These are phyloP conservation scores for Silene uniflora DNA, from an alignment of 148 eudicot genomes.

Conservation along the genomic window DNA sequence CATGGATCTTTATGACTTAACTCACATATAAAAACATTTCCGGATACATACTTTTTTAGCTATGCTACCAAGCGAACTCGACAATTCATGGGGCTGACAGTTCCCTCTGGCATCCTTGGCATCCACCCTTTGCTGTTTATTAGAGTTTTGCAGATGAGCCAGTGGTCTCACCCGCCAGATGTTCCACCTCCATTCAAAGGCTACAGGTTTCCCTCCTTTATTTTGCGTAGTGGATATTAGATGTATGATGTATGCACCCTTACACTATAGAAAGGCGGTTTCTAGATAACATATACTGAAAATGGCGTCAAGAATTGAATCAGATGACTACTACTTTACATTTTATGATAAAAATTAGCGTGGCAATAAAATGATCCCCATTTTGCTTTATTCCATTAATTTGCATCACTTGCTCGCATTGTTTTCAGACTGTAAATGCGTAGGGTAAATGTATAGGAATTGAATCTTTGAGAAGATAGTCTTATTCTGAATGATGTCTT, in stretches of 20 bases:
- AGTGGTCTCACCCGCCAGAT: slow-evolving; percentile 78
- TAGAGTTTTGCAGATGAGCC: slow-evolving; percentile 88
- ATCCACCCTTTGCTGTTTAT: slow-evolving; percentile 78
- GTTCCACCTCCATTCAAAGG: slow-evolving; percentile 82
- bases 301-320: too few species aligned
- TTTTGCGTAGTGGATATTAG: too few species aligned
- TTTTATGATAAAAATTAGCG: too few species aligned
- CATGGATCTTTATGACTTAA: slow-evolving; percentile 78
- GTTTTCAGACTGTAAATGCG: neutral
- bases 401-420: neutral
- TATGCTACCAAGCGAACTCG: slow-evolving; percentile 84
- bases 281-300: too few species aligned
- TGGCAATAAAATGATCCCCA: too few species aligned
- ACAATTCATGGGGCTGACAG: slow-evolving; percentile 51
- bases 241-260: too few species aligned
- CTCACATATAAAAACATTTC: slow-evolving; percentile 61
- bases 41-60: slow-evolving; percentile 85
- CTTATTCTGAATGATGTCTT: neutral
- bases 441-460: neutral
- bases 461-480: neutral
- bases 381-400: too few species aligned
- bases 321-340: too few species aligned
- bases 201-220: slow-evolving; percentile 49
- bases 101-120: slow-evolving; percentile 69
- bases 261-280: too few species aligned